Evolutionary conservation across 169 alveolate species (phyloP).

Genomic region (Eimeria nieschulzi): DNA sequence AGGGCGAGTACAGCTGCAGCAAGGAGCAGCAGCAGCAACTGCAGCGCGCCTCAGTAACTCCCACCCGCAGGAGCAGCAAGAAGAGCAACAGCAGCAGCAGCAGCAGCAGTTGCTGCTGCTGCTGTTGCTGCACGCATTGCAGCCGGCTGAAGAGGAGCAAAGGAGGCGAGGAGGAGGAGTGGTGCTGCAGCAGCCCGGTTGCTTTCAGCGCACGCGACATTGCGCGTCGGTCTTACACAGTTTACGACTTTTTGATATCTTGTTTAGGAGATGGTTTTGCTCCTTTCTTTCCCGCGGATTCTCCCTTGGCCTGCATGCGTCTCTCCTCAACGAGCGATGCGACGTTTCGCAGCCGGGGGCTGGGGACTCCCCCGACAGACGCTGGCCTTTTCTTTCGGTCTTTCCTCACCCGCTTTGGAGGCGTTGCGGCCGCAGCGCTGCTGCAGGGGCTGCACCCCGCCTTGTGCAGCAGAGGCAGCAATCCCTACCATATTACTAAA

Average conservation of each 20-base stretch:
- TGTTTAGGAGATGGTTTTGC: constrained; percentile 42
- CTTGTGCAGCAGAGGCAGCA: constrained; percentile 12
- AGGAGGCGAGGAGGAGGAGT: not conserved
- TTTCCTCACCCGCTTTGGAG: constrained; percentile 23
- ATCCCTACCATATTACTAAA: constrained; percentile 41
- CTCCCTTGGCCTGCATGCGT: constrained; percentile 45
- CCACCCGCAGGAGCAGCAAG: not conserved
- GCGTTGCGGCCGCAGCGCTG: constrained; percentile 37
- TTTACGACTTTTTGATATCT: constrained; percentile 48
- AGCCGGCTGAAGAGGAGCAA: not conserved
- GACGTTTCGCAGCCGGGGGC: constrained; percentile 29
- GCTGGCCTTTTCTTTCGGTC: constrained; percentile 24
- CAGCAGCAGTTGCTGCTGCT: constrained; percentile 5
- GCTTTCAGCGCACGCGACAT: constrained; percentile 33
- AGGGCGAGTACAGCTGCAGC: not conserved
- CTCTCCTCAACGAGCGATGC: constrained; percentile 44
- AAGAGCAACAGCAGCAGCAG: constrained; percentile 22
- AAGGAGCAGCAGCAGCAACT: not conserved
- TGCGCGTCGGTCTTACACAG: constrained; percentile 53
- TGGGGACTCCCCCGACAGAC: constrained; percentile 7
- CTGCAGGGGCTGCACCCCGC: constrained; percentile 59
- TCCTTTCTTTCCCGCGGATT: constrained; percentile 37
- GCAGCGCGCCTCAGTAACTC: not conserved
- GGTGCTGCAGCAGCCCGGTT: constrained; percentile 2
- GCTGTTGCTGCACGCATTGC: not conserved